Evolutionary conservation across 768 basidiomycete genomes (phyloP).

Genomic region (Clavaria fumosa): DNA sequence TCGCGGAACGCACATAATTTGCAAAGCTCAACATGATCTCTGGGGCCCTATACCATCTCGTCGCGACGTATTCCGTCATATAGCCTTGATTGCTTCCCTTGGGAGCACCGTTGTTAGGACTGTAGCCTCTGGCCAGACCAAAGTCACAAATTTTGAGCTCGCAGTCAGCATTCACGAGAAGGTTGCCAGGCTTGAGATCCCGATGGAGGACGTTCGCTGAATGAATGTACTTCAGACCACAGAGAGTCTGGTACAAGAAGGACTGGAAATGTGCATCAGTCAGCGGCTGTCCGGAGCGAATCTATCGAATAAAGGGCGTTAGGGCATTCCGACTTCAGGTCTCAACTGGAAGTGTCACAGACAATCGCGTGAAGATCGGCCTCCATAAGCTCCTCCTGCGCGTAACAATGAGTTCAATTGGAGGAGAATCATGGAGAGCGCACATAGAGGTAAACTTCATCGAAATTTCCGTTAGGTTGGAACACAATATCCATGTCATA

Average conservation of each 20-base stretch:
- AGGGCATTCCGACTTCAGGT: no score
- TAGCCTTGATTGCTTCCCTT: slow-evolving; percentile 79
- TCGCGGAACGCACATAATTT: slow-evolving; percentile 54
- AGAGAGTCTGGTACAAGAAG: slow-evolving; percentile 96
- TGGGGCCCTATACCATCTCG: slow-evolving; percentile 95
- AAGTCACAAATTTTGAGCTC: slow-evolving; percentile 99
- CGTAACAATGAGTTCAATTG: not conserved
- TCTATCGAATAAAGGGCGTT: slow-evolving; percentile 24
- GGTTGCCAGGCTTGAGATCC: slow-evolving; percentile 88
- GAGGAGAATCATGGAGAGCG: slow-evolving; percentile 14
- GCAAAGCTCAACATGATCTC: slow-evolving; percentile 99
- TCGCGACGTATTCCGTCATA: slow-evolving; percentile 99
- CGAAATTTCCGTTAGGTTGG: slow-evolving; percentile 81
- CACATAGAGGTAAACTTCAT: slow-evolving; percentile 91
- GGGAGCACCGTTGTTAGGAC: slow-evolving; percentile 63
- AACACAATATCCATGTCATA: slow-evolving; percentile 99
- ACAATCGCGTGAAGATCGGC: slow-evolving; percentile 98
- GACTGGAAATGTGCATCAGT: slow-evolving; percentile 90
- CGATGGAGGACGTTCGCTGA: slow-evolving; percentile 96
- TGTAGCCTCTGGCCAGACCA: slow-evolving; percentile 89
- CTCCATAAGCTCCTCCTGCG: slow-evolving; percentile 97
- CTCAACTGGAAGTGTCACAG: slow-evolving; percentile 13
- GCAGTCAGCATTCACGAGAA: slow-evolving; percentile 96
- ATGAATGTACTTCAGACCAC: slow-evolving; percentile 96
- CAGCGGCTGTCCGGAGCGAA: slow-evolving; percentile 74